Evolutionary conservation across 495 filamentous ascomycete genomes (phyloP), one percentile per base, ranked within the genome.

Genomic region (Penicillium canariense): DNA sequence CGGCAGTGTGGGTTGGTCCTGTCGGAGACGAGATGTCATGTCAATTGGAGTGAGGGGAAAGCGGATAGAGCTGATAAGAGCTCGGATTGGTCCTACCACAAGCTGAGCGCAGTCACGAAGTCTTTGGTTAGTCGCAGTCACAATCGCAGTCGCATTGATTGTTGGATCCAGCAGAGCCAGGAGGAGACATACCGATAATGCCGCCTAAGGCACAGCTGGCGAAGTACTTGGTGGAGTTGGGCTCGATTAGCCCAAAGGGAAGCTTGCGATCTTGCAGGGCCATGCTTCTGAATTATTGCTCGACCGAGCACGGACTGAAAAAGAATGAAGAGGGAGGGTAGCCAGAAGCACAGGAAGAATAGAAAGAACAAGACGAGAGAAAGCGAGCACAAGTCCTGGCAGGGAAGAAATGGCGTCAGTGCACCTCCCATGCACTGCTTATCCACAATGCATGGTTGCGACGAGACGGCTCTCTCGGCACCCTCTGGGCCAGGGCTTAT

Each of bases 221-320:
- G 63, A 87, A 89, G 62, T 89, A 89, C 48, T 81, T 85, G 48
- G 73, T 67, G n/a, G 81, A 81, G 62, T 83, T 86, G 52, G 84
- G 79, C 73, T 87, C 84, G 57, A 88, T 87, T 68, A 75, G 77
- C 62, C 76, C 76, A 63, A 77, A 67, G 38, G 76, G 74, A 62
- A 73, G 69, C 53, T 64, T 73, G 39, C 68, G 67, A 35, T 77
- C 73, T 52, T 71, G 65, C 25, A 39, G 52, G 11, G 71, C 68
- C 74, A 76, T 77, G 9, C n/a, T 45, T 27, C 7, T 26, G 34
- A 12, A 58, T 31, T 4, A 15, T 20, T 8, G 18, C 36, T 22
- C 17, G 2, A 26, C 26, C 17, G 8, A 36, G 40, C 12, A 43
- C 8, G 49, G 31, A 54, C 46, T 32, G 17, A 14, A 46, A 15